Evolutionary conservation across 1,284 basidiomycete genomes (phyloP), one percentile per base, ranked within the genome.

Genomic region (Sutorius eximius): DNA sequence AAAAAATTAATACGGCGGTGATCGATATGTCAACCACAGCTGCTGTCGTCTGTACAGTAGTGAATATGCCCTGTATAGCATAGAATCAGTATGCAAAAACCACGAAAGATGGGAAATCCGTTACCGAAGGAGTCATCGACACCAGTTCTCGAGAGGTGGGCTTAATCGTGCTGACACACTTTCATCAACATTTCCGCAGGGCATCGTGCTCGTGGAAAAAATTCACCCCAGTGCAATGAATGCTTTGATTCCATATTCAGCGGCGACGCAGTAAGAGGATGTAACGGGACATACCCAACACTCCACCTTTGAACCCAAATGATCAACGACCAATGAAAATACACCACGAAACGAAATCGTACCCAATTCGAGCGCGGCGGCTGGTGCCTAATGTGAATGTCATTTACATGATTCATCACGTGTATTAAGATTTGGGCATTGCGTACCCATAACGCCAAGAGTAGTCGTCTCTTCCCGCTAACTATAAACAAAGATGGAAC

Each of bases 371-470:
- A 66, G 45, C 7, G 15, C 34, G 11, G 61, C 61, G 47, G 52
- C 61, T 12, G 64, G 61, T 34, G 42, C 59, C 61, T 62, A 16
- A 18, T 27, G 20, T 7, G 12, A 51, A 50, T 45, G 49, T 62
- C 16, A 61, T 40, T 33, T 10, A 16, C 44, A 61, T 18, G 43
- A 22, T 32, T 43, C 29, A 11, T 38, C 40, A 27, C 40, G 20
- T 45, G 5, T 8, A 41, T 46, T 49, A 52, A 38, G 8, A 30
- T 41, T 60, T 32, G 16, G 20, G 12, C n/a, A 36, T 45, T 45
- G 51, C 63, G 18, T 47, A 62, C 61, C 63, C 61, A 62, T 42
- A 64, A 38, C n/a, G 43, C 40, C n/a, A 66, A 64, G 29, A 44
- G 38, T 10, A 61, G 36, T 47, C 55, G 42, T 27, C 52, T 45